Conservation (phyloP, 2,329 filamentous ascomycete genomes). For the Fusarium luffae region DNA sequence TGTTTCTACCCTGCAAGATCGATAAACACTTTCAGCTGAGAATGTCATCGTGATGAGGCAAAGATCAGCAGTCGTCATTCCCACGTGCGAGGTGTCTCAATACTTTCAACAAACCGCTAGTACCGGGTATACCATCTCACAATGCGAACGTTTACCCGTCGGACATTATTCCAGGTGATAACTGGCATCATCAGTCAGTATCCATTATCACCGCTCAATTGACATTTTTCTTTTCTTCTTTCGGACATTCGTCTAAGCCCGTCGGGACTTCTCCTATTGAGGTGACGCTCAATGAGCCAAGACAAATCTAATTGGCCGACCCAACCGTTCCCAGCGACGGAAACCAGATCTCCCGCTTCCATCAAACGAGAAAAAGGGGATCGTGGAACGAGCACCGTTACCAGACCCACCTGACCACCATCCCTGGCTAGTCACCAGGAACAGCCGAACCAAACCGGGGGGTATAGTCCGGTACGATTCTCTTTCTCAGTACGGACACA, state of each 20-base stretch:
- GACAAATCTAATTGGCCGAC: not conserved
- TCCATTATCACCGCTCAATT: not conserved
- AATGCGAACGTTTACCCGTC: rapidly evolving
- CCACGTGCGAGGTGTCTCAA: not conserved
- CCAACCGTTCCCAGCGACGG: not conserved
- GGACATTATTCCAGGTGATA: not conserved
- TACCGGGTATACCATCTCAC: rapidly evolving
- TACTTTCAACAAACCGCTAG: rapidly evolving
- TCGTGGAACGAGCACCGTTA: not conserved
- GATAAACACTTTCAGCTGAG: too few species aligned
- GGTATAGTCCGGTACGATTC: not conserved
- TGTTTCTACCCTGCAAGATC: too few species aligned
- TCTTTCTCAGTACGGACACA: not conserved
- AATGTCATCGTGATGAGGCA: too few species aligned
- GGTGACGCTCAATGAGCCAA: not conserved
- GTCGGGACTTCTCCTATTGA: not conserved
- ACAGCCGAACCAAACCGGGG: not conserved
- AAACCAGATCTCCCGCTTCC: not conserved
- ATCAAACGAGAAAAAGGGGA: not conserved
- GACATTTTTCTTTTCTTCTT: not conserved
- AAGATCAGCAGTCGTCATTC: too few species aligned
- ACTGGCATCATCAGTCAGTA: rapidly evolving
- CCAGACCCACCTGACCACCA: not conserved
- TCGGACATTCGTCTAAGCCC: not conserved
- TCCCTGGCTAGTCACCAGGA: not conserved